Evolutionary conservation across 305 asterid genomes (phyloP).

Genomic region (Rubia tinctorum): DNA sequence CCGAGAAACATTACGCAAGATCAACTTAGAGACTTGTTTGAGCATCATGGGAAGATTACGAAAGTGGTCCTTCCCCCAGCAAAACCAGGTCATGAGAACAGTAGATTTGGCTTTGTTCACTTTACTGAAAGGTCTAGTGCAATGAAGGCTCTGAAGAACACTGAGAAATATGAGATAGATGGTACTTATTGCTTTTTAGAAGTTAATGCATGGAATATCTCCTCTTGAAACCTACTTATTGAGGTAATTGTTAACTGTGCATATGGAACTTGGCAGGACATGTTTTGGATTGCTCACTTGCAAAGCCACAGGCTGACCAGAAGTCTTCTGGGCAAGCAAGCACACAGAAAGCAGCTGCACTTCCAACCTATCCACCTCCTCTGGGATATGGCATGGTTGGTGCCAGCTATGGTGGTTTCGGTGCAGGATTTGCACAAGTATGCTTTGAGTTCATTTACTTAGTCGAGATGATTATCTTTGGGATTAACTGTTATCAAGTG

Average conservation of each 20-base stretch:
- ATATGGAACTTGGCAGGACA: constrained; percentile 49
- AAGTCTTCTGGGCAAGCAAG: constrained; percentile 54
- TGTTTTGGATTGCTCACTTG: constrained; percentile 91
- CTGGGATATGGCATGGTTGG: constrained; percentile 86
- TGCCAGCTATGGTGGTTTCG: constrained; percentile 66
- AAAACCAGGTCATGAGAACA: constrained; percentile 84
- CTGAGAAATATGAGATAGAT: constrained; percentile 81
- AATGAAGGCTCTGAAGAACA: constrained; percentile 85
- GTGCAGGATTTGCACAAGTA: constrained; percentile 79
- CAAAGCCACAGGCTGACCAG: constrained; percentile 95
- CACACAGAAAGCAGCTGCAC: constrained; percentile 56
- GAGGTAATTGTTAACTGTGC: constrained; percentile 5
- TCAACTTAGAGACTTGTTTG: constrained; percentile 72
- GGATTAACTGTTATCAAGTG: neutral
- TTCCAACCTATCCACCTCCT: constrained; percentile 72
- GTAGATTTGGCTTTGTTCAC: constrained; percentile 92
- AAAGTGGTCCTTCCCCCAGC: constrained; percentile 96
- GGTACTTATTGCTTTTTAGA: constrained; percentile 36
- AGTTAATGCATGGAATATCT: constrained; percentile 11
- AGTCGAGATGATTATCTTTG: neutral
- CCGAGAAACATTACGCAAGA: constrained; percentile 76
- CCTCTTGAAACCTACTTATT: neutral
- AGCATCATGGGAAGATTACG: constrained; percentile 75
- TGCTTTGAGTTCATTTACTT: constrained; percentile 21
- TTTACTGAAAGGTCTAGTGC: constrained; percentile 83